Base-by-base conservation (phyloP, 176 grass and related monocot species). In the Musa schizocarpa region DNA sequence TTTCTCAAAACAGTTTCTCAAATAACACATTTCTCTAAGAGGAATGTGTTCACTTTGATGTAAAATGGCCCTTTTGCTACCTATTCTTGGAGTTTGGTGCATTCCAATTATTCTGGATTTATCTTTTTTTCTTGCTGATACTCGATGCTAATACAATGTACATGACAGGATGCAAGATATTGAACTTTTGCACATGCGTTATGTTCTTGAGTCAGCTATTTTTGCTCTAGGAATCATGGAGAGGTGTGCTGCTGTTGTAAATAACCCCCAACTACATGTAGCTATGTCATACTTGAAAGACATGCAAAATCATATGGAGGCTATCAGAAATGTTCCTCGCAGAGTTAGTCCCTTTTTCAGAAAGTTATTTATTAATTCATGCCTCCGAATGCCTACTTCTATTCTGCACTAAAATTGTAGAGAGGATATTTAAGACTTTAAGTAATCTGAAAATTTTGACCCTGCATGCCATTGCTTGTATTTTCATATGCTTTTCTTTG, bases 101-200 rank as follows among this genome's bases (percentile, higher is more conserved):
- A 62, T 17, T 17, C 57, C 17, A 13, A 50, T 49, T 69, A 11
- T 50, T 71, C 19, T 51, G 11, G 26, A 50, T 57, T 70, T 57
- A 48, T 78, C 22, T 68, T 68, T 76, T 5, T 61, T 19, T 58
- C 16, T 50, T 70, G 25, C 53, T 58, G 8, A 70, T 54, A 17
- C 55, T 70, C 24, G 27, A 21, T 57, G 53, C 8, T 59, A 59
- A 58, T 70, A 21, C 23, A 34, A 17, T 76, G 52, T 76, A 52
- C 82, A 59, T 89, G 62, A 71, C 83, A 96, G 93, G 88, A 83
- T 87, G 84, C 87, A 83, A 85, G 93, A 97, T 73, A 85, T 97
- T 27, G 93, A 93, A 83, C 88, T 97, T 63, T 76, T 97, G 86
- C 90, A 91, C 79, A 97, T 97, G 93, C 62, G 83, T 52, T 97